Evolutionary conservation across 2,329 filamentous ascomycete species (phyloP), one percentile per base, ranked within the genome.

Genomic region (Aspergillus terreus): DNA sequence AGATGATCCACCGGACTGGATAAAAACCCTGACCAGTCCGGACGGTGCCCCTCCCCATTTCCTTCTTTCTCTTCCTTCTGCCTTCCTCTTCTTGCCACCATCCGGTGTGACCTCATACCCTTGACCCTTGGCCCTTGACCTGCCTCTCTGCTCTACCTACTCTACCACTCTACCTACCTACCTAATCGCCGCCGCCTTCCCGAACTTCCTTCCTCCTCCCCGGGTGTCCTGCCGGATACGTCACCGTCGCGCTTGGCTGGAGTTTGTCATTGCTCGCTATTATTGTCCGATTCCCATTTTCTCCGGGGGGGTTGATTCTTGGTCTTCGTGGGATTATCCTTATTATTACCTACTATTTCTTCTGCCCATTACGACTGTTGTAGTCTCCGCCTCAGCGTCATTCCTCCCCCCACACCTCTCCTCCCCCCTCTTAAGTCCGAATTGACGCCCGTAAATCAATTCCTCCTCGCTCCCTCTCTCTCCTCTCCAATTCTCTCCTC

Each of bases 1-100:
- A 38, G 46, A 42, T 42, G 50, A 56, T 58, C 58, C 59, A 61
- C 62, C 57, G 49, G 33, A 46, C 53, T 58, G 57, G 58, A 63
- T 63, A 63, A 64, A 62, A 59, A 59, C 52, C 49, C 47, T 49
- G 46, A 44, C 35, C 50, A 50, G 44, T 51, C 53, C 53, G 36
- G 42, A 44, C 51, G 43, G n/a, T n/a, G 32, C 23, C 23, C 23
- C 32, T 46, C 58, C 63, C 40, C 60, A 51, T 47, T 54, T 56
- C 32, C 53, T 47, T 21, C 44, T 51, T 38, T 54, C 51, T 35
- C 42, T 58, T 46, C 54, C 49, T 43, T 27, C 23, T 48, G 49
- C 25, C 40, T 54, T 44, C 40, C 53, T 44, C 49, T 52, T 50
- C 54, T 46, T 47, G 43, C 51, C 47, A 51, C 49, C 48, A 33